Base-by-base conservation (phyloP, 371 early-diverging fungal genomes). In the Batrachochytrium dendrobatidis region DNA sequence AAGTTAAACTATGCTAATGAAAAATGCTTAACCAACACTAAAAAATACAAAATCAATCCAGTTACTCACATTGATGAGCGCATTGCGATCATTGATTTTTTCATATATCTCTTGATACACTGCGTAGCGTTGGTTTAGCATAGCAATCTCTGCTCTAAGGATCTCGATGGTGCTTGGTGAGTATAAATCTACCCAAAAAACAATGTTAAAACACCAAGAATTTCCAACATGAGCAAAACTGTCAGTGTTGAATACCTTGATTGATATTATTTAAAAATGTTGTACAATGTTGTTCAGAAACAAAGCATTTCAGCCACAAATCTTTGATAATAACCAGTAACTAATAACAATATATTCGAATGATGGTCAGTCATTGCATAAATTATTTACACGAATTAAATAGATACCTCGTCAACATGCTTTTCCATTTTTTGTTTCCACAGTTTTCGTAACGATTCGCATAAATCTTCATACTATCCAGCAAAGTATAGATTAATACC, bases 71-170 rank as follows among this genome's bases (percentile, higher is more conserved):
- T 82, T 76, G 17, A 86, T 80, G 24, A 81, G 71, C 6, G 66
- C 80, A 55, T 71, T 75, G 10, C 88, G 73, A 30, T 75, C 71
- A 35, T 81, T 72, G 73, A 86, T 80, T 29, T 80, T 33, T 3
- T 66, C 68, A 48, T 76, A 77, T 1, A 88, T 65, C 4, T 59
- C 66, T 34, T 67, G 58, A 35, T 72, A 74, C 65, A 64, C 66
- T 53, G 74, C 71, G 56, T 69, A 61, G 28, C 64, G 68, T 45
- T 71, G 72, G 30, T 70, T 56, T 7, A 77, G 30, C 3, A 32
- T 10, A 0, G n/a, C 33, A 10, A 71, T 58, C 34, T 71, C 67
- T 12, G 28, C 43, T 20, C 52, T 50, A 22, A 70, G 39, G 12
- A 31, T 18, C 32, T 60, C 59, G 6, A 68, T 35, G 18, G 69